A percentile compares a stretch with the other conserved stretches of the same genome.
phyloP scores from a whole-genome alignment of 306 rosid species.

The Dalbergia cochinchinensis region DNA sequence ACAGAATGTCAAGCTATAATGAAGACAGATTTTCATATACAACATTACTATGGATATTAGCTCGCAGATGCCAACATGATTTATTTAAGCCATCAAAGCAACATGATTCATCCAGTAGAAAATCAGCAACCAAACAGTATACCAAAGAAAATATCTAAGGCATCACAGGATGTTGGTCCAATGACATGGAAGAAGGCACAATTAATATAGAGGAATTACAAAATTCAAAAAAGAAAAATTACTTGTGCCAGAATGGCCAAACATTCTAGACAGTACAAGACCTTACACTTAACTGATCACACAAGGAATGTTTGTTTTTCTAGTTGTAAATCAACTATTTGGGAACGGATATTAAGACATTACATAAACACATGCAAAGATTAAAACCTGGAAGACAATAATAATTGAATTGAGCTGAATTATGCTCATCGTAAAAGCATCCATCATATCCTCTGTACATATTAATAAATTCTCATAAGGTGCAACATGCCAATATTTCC shows the following conservation, averaged over 20 bases:
- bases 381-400: slow-evolving; percentile 7
- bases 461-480: slow-evolving; percentile 19
- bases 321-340: slow-evolving; percentile 11
- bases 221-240: slow-evolving; percentile 1
- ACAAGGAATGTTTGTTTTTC: not conserved
- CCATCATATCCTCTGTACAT: slow-evolving; percentile 8
- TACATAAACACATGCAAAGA: slow-evolving; percentile 1
- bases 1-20: slow-evolving; percentile 2
- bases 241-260: not conserved
- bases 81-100: slow-evolving; percentile 32
- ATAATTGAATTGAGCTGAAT: slow-evolving; percentile 5
- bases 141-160: not conserved
- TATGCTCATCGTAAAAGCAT: not conserved
- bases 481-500: slow-evolving; percentile 21
- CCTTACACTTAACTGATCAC: slow-evolving; percentile 1
- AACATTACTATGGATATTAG: not conserved
- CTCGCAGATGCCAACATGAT: not conserved
- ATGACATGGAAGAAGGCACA: slow-evolving; percentile 22
- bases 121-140: slow-evolving; percentile 1
- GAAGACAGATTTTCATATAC: not conserved
- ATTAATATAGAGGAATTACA: not conserved
- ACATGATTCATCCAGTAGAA: not conserved
- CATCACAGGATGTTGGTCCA: not conserved
- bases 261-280: not conserved
- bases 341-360: not conserved